Base-by-base conservation (phyloP, 2,329 filamentous ascomycete species). In the Dactylellina drechsleri region DNA sequence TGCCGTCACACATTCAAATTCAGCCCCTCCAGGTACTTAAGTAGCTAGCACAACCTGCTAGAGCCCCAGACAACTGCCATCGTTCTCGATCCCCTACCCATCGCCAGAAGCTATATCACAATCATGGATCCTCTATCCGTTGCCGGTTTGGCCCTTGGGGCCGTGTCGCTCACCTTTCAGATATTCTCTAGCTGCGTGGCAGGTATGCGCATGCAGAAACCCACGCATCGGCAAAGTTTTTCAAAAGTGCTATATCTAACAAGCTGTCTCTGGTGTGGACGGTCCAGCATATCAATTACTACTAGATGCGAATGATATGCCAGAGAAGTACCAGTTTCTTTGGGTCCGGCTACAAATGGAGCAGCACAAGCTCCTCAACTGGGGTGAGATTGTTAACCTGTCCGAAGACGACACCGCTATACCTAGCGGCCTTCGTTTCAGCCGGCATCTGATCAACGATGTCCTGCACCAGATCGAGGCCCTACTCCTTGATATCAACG, bases 281-380 rank as follows among this genome's bases (percentile, higher is more conserved):
- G 54, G 47, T 16, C 20, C 16, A 54, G 59, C 28, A 20, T 64
- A 54, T 41, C 59, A 64, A 43, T 26, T 64, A 12, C 16, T 64
- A 13, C 59, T 64, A 8, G 59, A 64, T 43, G 59, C 59, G n/a
- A 53, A 64, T 40, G 59, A 28, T 31, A 64, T 64, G 59, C 59
- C 59, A 18, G 31, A 64, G 28, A 52, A 54, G 31, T 64, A 64
- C 49, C 59, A 54, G 16, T 54, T 53, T 43, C 47, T 64, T 13
- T 43, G 45, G 26, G 28, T 64, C 26, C 45, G 59, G n/a, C 59
- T 64, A 41, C 59, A 43, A 23, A 64, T 64, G 59, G 59, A 64
- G 36, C 59, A 64, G 59, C 59, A 41, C 59, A 64, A 64, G 49
- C 59, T 64, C 26, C 59, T 64, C 47, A 28, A 64, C 59, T 64